Evolutionary conservation across 2,329 filamentous ascomycete genomes (phyloP).

Genomic region (Exophiala dermatitidis): DNA sequence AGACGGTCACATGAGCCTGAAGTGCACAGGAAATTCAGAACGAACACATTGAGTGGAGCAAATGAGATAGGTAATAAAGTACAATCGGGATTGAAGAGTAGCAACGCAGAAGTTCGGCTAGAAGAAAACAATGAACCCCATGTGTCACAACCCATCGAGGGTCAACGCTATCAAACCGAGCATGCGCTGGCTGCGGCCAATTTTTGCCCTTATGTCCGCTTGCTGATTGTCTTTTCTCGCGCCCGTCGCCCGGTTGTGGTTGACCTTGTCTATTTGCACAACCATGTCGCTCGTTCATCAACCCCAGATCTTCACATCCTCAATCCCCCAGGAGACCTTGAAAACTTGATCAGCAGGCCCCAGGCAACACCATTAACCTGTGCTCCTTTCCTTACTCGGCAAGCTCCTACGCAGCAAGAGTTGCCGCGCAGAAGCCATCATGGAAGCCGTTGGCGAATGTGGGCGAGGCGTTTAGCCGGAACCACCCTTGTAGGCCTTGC

Average conservation of each 20-base stretch:
- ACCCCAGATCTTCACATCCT: background rate
- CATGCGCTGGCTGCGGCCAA: slow-evolving; percentile 7
- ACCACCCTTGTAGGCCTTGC: slow-evolving; percentile 87
- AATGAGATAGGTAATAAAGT: slow-evolving; percentile 39
- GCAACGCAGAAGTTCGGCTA: slow-evolving; percentile 5
- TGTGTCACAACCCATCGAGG: slow-evolving; percentile 3
- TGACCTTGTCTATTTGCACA: slow-evolving; percentile 14
- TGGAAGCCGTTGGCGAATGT: slow-evolving; percentile 8
- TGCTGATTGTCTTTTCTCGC: background rate
- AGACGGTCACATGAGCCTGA: background rate
- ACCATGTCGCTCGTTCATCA: slow-evolving; percentile 6
- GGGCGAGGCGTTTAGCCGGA: slow-evolving; percentile 30
- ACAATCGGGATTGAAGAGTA: slow-evolving; percentile 35
- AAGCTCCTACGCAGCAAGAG: background rate
- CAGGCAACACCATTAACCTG: slow-evolving; percentile 4
- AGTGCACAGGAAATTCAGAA: background rate
- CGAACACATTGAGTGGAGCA: background rate
- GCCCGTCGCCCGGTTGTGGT: slow-evolving; percentile 9
- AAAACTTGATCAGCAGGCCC: slow-evolving; percentile 1
- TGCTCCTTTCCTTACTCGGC: background rate
- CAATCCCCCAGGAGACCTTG: slow-evolving; percentile 2
- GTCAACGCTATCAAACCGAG: background rate
- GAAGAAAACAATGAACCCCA: slow-evolving; percentile 16
- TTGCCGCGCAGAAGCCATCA: background rate
- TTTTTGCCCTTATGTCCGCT: slow-evolving; percentile 4